Conservation (phyloP, 2,329 filamentous ascomycete genomes). For the Coniochaeta sp. region DNA sequence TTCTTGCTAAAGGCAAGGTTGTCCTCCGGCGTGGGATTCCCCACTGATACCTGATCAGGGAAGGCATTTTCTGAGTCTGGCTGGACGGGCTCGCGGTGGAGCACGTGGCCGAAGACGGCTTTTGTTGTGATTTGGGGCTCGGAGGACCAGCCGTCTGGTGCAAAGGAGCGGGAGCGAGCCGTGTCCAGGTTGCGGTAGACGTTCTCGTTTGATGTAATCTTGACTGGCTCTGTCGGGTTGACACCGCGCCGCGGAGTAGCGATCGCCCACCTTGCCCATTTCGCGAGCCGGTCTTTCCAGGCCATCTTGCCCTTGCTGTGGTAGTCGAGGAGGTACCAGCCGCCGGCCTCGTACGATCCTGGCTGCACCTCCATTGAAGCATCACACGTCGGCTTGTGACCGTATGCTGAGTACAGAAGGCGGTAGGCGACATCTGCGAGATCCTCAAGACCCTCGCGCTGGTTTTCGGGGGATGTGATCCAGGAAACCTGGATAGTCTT, state of each 20-base stretch:
- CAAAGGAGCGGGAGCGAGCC: background rate
- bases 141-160: constrained; percentile 16
- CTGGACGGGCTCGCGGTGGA: constrained; percentile 23
- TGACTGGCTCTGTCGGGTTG: background rate
- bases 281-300: constrained; percentile 26
- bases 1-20: background rate
- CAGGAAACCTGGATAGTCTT: constrained; percentile 30
- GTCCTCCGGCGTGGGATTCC: too few species aligned
- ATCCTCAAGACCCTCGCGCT: constrained; percentile 24
- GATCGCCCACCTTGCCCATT: constrained; percentile 25
- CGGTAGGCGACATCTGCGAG: constrained; percentile 36
- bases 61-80: constrained; percentile 3
- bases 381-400: constrained; percentile 7
- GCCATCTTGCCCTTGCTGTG: constrained; percentile 20
- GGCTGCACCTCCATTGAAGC: constrained; percentile 12
- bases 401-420: constrained; percentile 29
- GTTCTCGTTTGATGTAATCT: constrained; percentile 1
- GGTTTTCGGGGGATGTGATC: constrained; percentile 23
- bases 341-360: constrained; percentile 7
- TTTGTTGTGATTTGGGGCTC: constrained; percentile 18
- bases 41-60: background rate
- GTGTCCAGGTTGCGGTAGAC: background rate
- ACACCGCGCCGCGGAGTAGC: constrained; percentile 3
- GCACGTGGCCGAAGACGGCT: constrained; percentile 44
- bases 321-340: constrained; percentile 22